Base-by-base conservation (phyloP, 2,329 filamentous ascomycete genomes). In the Salinomyces thailandicus region DNA sequence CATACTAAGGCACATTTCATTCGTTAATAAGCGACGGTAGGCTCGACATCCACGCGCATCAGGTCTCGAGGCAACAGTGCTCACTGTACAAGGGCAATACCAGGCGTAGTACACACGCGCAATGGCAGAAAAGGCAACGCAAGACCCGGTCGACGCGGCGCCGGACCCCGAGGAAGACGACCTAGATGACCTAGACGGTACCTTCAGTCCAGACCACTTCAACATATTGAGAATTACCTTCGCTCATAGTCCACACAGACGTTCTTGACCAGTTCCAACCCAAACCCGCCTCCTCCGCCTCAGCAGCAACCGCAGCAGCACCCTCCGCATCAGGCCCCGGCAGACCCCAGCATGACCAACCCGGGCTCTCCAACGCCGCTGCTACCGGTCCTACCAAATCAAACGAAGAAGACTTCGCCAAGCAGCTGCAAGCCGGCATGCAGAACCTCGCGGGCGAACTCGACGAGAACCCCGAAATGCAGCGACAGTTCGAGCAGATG, bases 151-250 rank as follows among this genome's bases (percentile, higher is more conserved):
- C 19, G 60, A 62, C 29, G 53, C 58, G 36, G 55, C 51, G 5
- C 80, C 86, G 14, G 89, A 95, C 53, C 89, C 87, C 5, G 89
- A 96, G 47, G 87, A 93, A 61, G 91, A 91, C 60, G 84, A 91
- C 49, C 66, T 91, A 14, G 84, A 95, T 54, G 91, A 96, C 53
- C 68, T 98, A 30, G 91, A 98, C 62, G 85, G 84, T n/a, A n/a
- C n/a, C n/a, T n/a, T n/a, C n/a, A n/a, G n/a, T n/a, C n/a, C n/a
- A n/a, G n/a, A n/a, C n/a, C n/a, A n/a, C n/a, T n/a, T n/a, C n/a
- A 20, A 17, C 39, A 31, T 31, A 31, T 13, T 31, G 28, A 9
- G 14, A 9, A 31, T 31, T 7, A 24, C 8, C 27, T 30, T 14
- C 14, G 11, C 11, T 16, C n/a, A n/a, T 7, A 7, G 20, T n/a